Base-by-base conservation (phyloP, 148 eudicot species). In the Heliosperma pusillum region DNA sequence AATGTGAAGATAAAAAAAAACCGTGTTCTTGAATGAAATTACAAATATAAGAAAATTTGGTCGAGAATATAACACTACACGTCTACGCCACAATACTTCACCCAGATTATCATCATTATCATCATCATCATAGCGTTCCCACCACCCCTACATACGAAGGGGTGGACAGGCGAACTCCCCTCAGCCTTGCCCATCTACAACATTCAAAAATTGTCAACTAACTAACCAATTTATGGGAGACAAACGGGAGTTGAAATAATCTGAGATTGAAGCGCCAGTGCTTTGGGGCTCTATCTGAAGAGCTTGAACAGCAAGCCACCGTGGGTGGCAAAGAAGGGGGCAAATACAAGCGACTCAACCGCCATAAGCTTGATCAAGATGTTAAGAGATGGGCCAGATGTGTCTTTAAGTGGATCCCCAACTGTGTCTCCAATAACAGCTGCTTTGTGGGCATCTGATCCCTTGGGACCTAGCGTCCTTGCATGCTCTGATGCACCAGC, bases 341-440 rank as follows among this genome's bases (percentile, higher is more conserved):
- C 98, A 30, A 93, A 93, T 66, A 93, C 98, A 24, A 93, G 85
- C 1, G 98, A 93, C 76, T 93, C 98, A 0, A 93, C 98, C 5
- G 98, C 98, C 98, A 93, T 93, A 1, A 93, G 92, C 90, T 93
- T 93, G 81, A 93, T 91, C 47, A 93, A 85, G 74, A 93, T 93
- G 90, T 93, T 93, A 52, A 93, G 82, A 1, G 98, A 88, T 47
- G 98, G 97, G 24, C 98, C 98, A 5, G 98, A 93, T 60, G 98
- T 93, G 86, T 93, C 98, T 88, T 93, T 93, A 24, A 93, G 89
- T 13, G 98, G 98, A 82, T 93, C 98, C 21, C 98, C 98, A 8
- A 92, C 81, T 12, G 97, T 92, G 87, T 92, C 97, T 19, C 97
- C 97, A 3, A 92, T 92, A 62, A 92, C 97, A 24, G 97, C 97